Evolutionary conservation across 2,329 filamentous ascomycete species (phyloP), one percentile per base, ranked within the genome.

Genomic region (Clarireedia paspali): DNA sequence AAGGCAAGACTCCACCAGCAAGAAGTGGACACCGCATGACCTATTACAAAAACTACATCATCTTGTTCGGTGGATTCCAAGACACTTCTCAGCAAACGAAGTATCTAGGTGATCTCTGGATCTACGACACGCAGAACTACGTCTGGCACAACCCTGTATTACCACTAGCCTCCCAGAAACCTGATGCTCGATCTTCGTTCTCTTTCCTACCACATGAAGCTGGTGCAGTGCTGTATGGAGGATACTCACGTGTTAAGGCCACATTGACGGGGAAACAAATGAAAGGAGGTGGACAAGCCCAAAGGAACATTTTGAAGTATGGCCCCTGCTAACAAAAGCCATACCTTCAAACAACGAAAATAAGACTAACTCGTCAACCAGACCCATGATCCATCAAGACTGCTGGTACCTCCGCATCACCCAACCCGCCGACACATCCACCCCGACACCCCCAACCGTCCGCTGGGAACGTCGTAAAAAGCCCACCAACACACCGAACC

Each of bases 21-120:
- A 79, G 94, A 62, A 95, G 89, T 70, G 94, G 94, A 3, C 91
- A 96, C 71, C 83, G 92, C 63, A 96, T 99, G 91, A 95, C 91
- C 2, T 92, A 89, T 70, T 97, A 84, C 79, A 97, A 97, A 74
- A 90, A 96, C 69, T 97, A 96, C 72, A 91, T 99, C 60, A 82
- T 99, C 57, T 77, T 99, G 1, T 97, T 96, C 68, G 94, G 94
- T 57, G 94, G 94, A 0, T 99, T 99, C 70, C 94, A 99, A 72
- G 94, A 97, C 70, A 97, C 92, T 0, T 92, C 89, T 9, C 90
- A 95, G 70, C 87, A 91, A 70, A 97, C 92, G 5, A 95, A 91
- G 69, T 99, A 99, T 70, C 74, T 99, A 15, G 85, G 87, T 40
- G 94, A 99, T 70, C 75, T 97, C 38, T 99, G 94, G 92, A 80